Evolutionary conservation across 2,329 filamentous ascomycete species (phyloP), one percentile per base, ranked within the genome.

Genomic region (Aspergillus latus): DNA sequence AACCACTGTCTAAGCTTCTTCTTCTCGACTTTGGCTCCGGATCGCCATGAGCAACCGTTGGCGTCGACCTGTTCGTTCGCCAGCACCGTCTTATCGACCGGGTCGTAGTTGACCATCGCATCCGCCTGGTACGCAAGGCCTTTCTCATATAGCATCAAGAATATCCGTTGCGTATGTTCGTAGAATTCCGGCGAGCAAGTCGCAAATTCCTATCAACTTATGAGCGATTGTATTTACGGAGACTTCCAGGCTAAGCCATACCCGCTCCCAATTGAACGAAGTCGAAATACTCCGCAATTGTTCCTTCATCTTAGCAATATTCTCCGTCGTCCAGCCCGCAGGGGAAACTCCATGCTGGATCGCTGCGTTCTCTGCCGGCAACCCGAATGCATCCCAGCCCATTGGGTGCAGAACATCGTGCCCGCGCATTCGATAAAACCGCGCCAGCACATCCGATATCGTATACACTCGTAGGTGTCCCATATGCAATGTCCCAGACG

Each of bases 11-110:
- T 90, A 47, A 95, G 78, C 63, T 84, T 84, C 57, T 84, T 79
- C 75, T 92, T 89, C 73, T 94, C 88, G 15, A 95, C 90, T 69
- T 88, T 87, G 49, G 89, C 91, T 8, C 91, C 91, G 1, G 90
- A 94, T 55, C 91, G 84, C 92, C 92, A 96, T 1, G 91, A 96
- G 64, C 80, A 84, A 32, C 92, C 92, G 67, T 90, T 88, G 49
- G 88, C 82, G 69, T 95, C 90, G n/a, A 96, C 90, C 74, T 96
- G 92, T 73, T 96, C 92, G 70, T 96, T 96, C 9, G 92, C 92
- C 57, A 96, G 79, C 13, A 96, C 92, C 0, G 92, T 96, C 70
- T 89, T 87, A 70, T 96, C 92, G 29, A 96, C 82, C 1, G 92
- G 92, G 64, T 96, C 92, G 76, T 90, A 96, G 73, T 96, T 96